These are phyloP conservation scores for Conticribra weissflogii DNA, from an alignment of 108 stramenopile genomes.

Conservation along the genomic window DNA sequence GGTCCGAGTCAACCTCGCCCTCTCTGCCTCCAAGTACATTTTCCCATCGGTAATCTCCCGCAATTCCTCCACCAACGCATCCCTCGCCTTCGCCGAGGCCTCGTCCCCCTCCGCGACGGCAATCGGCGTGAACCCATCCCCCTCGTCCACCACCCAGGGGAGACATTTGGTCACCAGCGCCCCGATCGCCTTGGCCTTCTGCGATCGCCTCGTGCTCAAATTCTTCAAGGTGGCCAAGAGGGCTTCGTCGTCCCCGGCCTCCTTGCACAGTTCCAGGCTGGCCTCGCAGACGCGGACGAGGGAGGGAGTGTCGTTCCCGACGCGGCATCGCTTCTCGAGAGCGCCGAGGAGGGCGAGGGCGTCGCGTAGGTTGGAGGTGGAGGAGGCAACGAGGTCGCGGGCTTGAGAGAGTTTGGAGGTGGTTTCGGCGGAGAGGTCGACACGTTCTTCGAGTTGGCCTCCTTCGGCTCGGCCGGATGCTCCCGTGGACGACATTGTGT, in stretches of 20 bases:
- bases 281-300: constrained; percentile 77
- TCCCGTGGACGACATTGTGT: constrained; percentile 13
- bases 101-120: constrained; percentile 5
- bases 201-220: constrained; percentile 72
- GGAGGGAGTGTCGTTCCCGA: constrained; percentile 82
- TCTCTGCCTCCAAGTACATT: constrained; percentile 97
- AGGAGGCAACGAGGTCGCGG: constrained; percentile 44
- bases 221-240: constrained; percentile 69
- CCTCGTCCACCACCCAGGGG: constrained; percentile 69
- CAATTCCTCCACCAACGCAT: constrained; percentile 83
- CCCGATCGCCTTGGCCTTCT: constrained; percentile 79
- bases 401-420: constrained; percentile 81
- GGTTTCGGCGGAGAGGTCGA: constrained; percentile 80
- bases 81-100: constrained; percentile 27
- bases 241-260: constrained; percentile 57
- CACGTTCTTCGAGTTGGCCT: constrained; percentile 86
- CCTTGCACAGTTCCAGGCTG: constrained; percentile 61
- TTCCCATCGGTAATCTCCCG: constrained; percentile 97
- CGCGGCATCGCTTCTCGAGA: constrained; percentile 85
- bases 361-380: constrained; percentile 53
- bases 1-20: constrained; percentile 87
- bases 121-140: constrained; percentile 59
- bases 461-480: constrained; percentile 73
- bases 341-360: constrained; percentile 76
- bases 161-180: constrained; percentile 66